Evolutionary conservation across 2,329 filamentous ascomycete species (phyloP).

Genomic region (Hypoxylon sp.): DNA sequence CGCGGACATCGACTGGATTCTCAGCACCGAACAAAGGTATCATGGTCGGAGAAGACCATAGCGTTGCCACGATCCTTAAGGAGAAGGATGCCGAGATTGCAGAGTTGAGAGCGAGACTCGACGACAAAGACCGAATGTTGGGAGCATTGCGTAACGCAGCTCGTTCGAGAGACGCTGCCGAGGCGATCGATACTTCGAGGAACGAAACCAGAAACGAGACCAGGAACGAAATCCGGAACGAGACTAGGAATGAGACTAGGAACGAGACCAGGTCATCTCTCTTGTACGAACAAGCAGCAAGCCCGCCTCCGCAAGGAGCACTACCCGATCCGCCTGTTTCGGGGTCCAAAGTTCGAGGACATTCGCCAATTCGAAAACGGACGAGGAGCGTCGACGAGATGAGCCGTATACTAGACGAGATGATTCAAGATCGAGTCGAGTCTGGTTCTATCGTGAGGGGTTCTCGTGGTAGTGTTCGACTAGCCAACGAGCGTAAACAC

Average conservation of each 20-base stretch:
- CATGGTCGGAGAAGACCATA: conserved; percentile 81
- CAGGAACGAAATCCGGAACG: too few relatives aligned
- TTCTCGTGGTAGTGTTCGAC: conserved; percentile 70
- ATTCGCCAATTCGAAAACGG: conserved; percentile 56
- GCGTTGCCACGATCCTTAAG: conserved; percentile 74
- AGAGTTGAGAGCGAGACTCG: conserved; percentile 85
- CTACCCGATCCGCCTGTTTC: conserved; percentile 45
- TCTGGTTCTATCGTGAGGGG: conserved; percentile 75
- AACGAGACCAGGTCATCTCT: conserved; percentile 43
- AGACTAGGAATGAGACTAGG: conserved; percentile 45
- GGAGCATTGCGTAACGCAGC: conserved; percentile 84
- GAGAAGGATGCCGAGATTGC: conserved; percentile 95
- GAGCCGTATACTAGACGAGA: conserved; percentile 92
- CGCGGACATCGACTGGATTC: conserved; percentile 81
- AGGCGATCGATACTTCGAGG: conserved; percentile 55
- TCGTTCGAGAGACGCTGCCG: conserved; percentile 83
- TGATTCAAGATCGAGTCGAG: conserved; percentile 91
- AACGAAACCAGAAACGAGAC: conserved; percentile 45
- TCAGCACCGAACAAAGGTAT: conserved; percentile 67
- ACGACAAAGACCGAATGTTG: conserved; percentile 96
- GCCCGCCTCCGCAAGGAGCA: conserved; percentile 45
- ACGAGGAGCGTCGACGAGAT: conserved; percentile 86
- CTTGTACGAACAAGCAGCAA: conserved; percentile 46
- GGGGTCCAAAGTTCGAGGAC: conserved; percentile 42
- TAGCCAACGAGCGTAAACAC: conserved; percentile 58